These are phyloP conservation scores for Debaryomycetaceae sp. DNA, from an alignment of 1,139 yeast genomes.

Conservation along the genomic window DNA sequence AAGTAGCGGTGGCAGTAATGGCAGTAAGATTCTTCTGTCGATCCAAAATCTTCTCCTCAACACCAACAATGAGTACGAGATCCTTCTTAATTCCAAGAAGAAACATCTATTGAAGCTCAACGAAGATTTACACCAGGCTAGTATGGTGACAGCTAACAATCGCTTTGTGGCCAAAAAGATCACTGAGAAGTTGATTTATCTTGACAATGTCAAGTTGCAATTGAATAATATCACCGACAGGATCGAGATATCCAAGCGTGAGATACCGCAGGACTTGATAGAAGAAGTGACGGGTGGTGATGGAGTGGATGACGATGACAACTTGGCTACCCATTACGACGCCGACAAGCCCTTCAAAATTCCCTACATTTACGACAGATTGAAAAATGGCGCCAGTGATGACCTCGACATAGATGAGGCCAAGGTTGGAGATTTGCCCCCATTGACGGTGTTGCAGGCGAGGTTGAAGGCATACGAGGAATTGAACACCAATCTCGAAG, in stretches of 20 bases:
- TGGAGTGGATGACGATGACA: conserved; percentile 15
- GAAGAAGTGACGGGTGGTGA: conserved; percentile 10
- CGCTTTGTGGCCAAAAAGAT: conserved; percentile 36
- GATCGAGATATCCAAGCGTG: conserved; percentile 24
- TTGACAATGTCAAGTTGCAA: conserved; percentile 43
- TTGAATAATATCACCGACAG: conserved; percentile 40
- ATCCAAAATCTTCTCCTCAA: conserved; percentile 37
- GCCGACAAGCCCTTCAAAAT: conserved; percentile 85
- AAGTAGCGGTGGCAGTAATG: conserved; percentile 1
- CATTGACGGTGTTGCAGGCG: conserved; percentile 62
- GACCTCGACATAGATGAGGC: conserved; percentile 17
- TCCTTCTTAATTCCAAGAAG: conserved; percentile 32
- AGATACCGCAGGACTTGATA: conserved; percentile 13
- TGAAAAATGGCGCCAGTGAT: conserved; percentile 26
- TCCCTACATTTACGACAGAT: conserved; percentile 48
- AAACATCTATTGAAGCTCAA: conserved; percentile 35
- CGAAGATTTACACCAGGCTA: conserved; percentile 37
- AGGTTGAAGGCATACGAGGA: conserved; percentile 71
- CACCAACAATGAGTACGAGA: conserved; percentile 39
- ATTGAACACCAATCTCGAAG: conserved; percentile 32
- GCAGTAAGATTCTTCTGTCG: conserved; percentile 28
- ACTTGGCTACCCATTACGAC: conserved; percentile 49
- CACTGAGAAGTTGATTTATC: conserved; percentile 30
- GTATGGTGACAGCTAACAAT: conserved; percentile 43
- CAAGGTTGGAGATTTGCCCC: conserved; percentile 45